Evolutionary conservation across 1,284 basidiomycete species (phyloP).

Genomic region (Malassezia sympodialis): DNA sequence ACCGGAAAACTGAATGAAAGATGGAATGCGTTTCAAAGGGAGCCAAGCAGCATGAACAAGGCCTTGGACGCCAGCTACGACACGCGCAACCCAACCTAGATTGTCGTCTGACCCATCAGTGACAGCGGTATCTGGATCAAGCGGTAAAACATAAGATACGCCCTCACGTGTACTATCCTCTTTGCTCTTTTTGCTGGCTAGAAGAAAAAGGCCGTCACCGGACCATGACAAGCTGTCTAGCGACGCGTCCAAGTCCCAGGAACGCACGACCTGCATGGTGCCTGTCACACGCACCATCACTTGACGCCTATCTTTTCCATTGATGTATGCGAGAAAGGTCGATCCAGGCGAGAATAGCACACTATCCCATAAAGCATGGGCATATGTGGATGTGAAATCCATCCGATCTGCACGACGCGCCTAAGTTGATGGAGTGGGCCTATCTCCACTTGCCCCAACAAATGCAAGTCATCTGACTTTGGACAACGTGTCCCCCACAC

Average conservation of each 20-base stretch:
- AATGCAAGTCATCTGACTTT: neutral
- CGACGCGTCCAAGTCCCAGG: slow-evolving; percentile 26
- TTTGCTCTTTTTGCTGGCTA: slow-evolving; percentile 12
- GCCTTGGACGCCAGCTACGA: slow-evolving; percentile 30
- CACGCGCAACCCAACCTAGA: slow-evolving; percentile 35
- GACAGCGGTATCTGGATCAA: slow-evolving; percentile 33
- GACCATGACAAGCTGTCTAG: slow-evolving; percentile 33
- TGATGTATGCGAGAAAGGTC: slow-evolving; percentile 35
- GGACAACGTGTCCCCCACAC: neutral
- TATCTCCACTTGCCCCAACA: neutral
- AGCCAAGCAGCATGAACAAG: slow-evolving; percentile 29
- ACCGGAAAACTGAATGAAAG: slow-evolving; percentile 6
- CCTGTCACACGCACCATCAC: slow-evolving; percentile 30
- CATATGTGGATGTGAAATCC: slow-evolving; percentile 37
- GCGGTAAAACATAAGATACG: slow-evolving; percentile 30
- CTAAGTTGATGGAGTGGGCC: neutral
- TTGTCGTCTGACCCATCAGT: slow-evolving; percentile 32
- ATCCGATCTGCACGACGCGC: slow-evolving; percentile 14
- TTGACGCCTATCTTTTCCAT: slow-evolving; percentile 14
- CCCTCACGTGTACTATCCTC: slow-evolving; percentile 17
- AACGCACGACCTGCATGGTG: slow-evolving; percentile 36
- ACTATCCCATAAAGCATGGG: slow-evolving; percentile 28
- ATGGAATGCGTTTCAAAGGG: slow-evolving; percentile 14
- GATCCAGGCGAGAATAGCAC: slow-evolving; percentile 39
- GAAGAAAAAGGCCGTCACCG: slow-evolving; percentile 28